phyloP scores from a whole-genome alignment of 306 rosid species.

The Vigna mungo region DNA sequence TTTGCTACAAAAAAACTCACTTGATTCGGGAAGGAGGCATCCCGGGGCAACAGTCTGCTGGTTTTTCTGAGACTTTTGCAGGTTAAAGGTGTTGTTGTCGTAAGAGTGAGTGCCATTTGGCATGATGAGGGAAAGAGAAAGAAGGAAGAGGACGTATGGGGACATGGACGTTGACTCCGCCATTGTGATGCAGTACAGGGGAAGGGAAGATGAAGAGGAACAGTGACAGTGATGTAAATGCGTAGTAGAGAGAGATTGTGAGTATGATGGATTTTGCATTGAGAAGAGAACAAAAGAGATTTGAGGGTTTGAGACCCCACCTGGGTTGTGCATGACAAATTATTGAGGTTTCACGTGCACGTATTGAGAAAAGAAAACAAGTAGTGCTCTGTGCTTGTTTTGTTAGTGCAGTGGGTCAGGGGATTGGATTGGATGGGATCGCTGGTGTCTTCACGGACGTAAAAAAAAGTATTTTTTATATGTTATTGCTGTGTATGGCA shows the following conservation, averaged over 20 bases:
- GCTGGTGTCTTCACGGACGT: too few species aligned
- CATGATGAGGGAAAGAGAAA: constrained; percentile 1
- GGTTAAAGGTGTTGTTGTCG: background rate
- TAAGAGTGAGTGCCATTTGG: constrained; percentile 1
- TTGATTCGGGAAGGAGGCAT: too few species aligned
- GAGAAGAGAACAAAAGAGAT: background rate
- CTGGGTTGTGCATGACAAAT: background rate
- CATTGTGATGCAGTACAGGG: background rate
- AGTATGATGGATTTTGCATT: background rate
- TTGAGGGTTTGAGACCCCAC: constrained; percentile 2
- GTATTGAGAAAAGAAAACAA: background rate
- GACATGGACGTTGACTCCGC: background rate
- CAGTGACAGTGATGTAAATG: background rate
- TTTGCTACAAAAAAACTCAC: too few species aligned
- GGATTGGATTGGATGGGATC: too few species aligned
- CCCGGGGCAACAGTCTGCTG: background rate
- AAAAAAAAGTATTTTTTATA: too few species aligned
- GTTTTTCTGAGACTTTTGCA: constrained; percentile 17
- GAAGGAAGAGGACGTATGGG: background rate
- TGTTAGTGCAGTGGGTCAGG: background rate
- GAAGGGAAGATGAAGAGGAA: background rate
- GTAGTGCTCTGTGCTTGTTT: background rate
- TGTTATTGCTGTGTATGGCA: too few species aligned
- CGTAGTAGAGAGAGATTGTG: background rate
- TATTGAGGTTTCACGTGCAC: constrained; percentile 8